Percentiles rank a stretch among this genome's conserved stretches.
phyloP scores from a whole-genome alignment of 1,139 yeast genomes.

The Geotrichum restrictum region DNA sequence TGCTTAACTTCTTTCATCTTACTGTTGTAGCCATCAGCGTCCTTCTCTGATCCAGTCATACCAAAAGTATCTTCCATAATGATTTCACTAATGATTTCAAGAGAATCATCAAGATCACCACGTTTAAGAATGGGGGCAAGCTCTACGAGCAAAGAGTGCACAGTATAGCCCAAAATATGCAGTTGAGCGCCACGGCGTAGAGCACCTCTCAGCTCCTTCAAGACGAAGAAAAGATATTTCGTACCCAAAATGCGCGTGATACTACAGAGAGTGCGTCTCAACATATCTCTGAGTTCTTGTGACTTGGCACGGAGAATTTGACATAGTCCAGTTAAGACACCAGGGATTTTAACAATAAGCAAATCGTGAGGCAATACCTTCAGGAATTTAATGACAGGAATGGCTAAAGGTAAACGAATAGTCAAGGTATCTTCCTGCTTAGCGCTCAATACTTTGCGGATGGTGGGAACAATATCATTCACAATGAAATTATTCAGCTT shows the following conservation, averaged over 20 bases:
- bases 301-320: slow-evolving; percentile 83
- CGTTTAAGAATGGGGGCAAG: slow-evolving; percentile 48
- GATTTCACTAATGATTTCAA: slow-evolving; percentile 58
- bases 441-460: slow-evolving; percentile 51
- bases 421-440: slow-evolving; percentile 71
- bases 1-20: slow-evolving; percentile 88
- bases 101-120: slow-evolving; percentile 75
- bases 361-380: slow-evolving; percentile 58
- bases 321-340: slow-evolving; percentile 75
- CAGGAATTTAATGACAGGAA: slow-evolving; percentile 70
- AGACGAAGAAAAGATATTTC: slow-evolving; percentile 63
- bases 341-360: slow-evolving; percentile 64
- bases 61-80: slow-evolving; percentile 95
- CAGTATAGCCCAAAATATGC: slow-evolving; percentile 86
- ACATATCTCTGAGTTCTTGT: slow-evolving; percentile 84
- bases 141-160: slow-evolving; percentile 64
- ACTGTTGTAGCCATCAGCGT: slow-evolving; percentile 83
- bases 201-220: slow-evolving; percentile 74
- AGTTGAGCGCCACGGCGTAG: slow-evolving; percentile 87
- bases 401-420: slow-evolving; percentile 72
- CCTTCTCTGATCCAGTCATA: slow-evolving; percentile 89
- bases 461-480: slow-evolving; percentile 57
- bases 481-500: slow-evolving; percentile 53
- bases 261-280: slow-evolving; percentile 69
- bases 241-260: slow-evolving; percentile 68